Evolutionary conservation across 306 rosid genomes (phyloP), one percentile per base, ranked within the genome.

Genomic region (Cucumis hystrix): DNA sequence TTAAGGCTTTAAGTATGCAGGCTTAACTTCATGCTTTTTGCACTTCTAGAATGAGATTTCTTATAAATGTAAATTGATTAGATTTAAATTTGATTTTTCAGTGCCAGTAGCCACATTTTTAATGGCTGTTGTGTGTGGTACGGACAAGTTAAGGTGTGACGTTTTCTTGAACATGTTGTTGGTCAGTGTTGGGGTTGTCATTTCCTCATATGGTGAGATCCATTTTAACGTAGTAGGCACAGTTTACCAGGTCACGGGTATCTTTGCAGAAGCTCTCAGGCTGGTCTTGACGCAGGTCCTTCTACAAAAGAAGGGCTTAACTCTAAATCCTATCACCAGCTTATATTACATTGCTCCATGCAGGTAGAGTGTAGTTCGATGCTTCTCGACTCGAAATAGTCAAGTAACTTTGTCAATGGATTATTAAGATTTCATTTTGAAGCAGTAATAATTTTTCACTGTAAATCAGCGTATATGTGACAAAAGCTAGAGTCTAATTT

Each of bases 71-170:
- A 84, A 45, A 69, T 21, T 67, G 15, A 69, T 79, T 64, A 78
- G 79, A 41, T 83, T 10, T 39, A 14, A 52, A 66, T 79, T 62
- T 83, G 65, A 60, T 59, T 85, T 87, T 91, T 72, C 91, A 94
- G 98, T 94, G 97, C 97, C 98, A 9, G 96, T 94, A 83, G 98
- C 96, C 70, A 93, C 98, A 25, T 93, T 91, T 66, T n/a, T 89
- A 49, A 83, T 91, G 90, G 98, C 98, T 82, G 83, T 89, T 84
- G 71, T 90, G 66, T 94, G 98, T 65, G 97, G 98, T 77, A 91
- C 87, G 72, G 98, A 94, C 87, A 91, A 88, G 80, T 84, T 88
- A 81, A 91, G 95, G 90, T 94, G 98, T 43, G 98, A 94, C 43
- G 91, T 94, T 83, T 91, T 94, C 92, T 87, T 77, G 82, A 91